Conservation (phyloP, 257 asterid species). For the Solanum rostratum region DNA sequence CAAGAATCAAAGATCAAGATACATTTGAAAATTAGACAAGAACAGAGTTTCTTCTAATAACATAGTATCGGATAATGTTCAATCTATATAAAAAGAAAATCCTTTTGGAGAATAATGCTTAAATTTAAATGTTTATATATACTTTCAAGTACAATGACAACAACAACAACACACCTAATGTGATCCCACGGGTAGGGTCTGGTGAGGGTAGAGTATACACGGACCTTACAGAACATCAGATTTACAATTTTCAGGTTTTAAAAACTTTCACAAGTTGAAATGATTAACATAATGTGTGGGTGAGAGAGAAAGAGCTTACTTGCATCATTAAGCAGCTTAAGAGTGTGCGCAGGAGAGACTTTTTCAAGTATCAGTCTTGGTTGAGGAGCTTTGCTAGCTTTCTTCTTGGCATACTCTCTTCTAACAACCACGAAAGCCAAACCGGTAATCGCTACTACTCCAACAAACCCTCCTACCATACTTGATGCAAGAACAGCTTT, state of each 20-base stretch:
- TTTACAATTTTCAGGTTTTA: neutral
- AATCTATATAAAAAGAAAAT: neutral
- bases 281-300: neutral
- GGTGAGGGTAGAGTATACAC: neutral
- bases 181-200: neutral
- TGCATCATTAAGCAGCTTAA: slow-evolving; percentile 82
- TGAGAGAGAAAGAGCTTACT: slow-evolving; percentile 25
- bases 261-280: neutral
- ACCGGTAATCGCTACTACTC: slow-evolving; percentile 32
- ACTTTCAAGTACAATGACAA: neutral
- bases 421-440: slow-evolving; percentile 38
- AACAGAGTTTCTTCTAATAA: neutral
- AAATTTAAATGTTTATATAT: neutral
- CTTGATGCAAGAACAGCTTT: slow-evolving; percentile 50
- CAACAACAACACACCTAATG: neutral
- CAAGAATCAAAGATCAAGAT: slow-evolving; percentile 5
- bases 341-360: slow-evolving; percentile 52
- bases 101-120: neutral
- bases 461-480: slow-evolving; percentile 56
- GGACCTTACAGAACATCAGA: neutral
- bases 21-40: neutral
- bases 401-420: slow-evolving; percentile 23
- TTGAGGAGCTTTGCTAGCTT: slow-evolving; percentile 19
- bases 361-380: slow-evolving; percentile 41
- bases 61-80: neutral